Conservation (phyloP, 768 basidiomycete genomes). For the Phallus indusiatus region DNA sequence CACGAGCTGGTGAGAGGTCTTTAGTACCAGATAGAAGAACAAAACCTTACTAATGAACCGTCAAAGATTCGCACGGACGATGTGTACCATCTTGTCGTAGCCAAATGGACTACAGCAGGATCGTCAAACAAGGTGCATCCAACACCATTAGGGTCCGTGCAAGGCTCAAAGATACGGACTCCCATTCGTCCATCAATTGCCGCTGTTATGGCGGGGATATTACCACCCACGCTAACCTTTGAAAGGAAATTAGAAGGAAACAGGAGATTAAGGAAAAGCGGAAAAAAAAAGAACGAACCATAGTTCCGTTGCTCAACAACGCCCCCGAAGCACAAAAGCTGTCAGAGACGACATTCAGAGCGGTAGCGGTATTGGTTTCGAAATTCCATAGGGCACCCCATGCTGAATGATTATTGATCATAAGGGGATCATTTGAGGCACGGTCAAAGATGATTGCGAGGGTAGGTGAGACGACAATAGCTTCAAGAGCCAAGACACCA, state of each 20-base stretch:
- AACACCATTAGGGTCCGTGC: slow-evolving; percentile 16
- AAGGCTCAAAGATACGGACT: slow-evolving; percentile 29
- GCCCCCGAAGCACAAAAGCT: slow-evolving; percentile 36
- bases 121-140: slow-evolving; percentile 29
- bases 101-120: slow-evolving; percentile 24
- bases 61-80: slow-evolving; percentile 18
- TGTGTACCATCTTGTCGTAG: slow-evolving; percentile 33
- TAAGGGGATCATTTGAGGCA: slow-evolving; percentile 14
- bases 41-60: slow-evolving; percentile 9
- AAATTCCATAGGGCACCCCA: slow-evolving; percentile 20
- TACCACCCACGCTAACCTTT: slow-evolving; percentile 19
- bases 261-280: background rate
- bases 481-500: slow-evolving; percentile 17
- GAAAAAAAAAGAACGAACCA: slow-evolving; percentile 16
- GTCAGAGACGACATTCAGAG: slow-evolving; percentile 23
- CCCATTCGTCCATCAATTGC: background rate
- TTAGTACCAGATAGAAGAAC: too few species aligned
- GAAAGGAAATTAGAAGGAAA: background rate
- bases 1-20: background rate
- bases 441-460: slow-evolving; percentile 18
- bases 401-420: slow-evolving; percentile 16
- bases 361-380: slow-evolving; percentile 22
- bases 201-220: slow-evolving; percentile 1
- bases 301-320: slow-evolving; percentile 33
- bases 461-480: slow-evolving; percentile 19